phyloP scores from a whole-genome alignment of 2,329 filamentous ascomycete genomes.

The Lecanicillium sp. region DNA sequence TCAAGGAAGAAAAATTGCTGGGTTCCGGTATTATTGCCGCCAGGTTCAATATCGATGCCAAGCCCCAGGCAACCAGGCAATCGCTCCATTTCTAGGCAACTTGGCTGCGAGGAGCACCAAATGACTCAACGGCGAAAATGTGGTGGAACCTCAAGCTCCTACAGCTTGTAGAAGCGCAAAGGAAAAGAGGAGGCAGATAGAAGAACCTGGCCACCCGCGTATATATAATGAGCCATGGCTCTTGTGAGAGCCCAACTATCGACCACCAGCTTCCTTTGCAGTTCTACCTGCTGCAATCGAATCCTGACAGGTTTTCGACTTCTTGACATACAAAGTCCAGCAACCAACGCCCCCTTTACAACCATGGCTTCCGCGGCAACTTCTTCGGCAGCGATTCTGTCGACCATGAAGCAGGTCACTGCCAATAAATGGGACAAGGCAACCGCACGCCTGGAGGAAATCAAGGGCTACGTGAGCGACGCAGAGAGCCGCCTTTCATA shows the following conservation, averaged over 20 bases:
- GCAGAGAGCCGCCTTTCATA: neutral
- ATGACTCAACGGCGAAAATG: too few relatives aligned
- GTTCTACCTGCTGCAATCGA: neutral
- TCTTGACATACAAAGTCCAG: neutral
- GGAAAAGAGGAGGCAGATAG: too few relatives aligned
- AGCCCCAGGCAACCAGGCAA: too few relatives aligned
- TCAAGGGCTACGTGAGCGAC: slow-evolving; percentile 1
- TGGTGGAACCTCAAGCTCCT: too few relatives aligned
- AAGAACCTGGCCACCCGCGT: too few relatives aligned
- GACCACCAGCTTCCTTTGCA: neutral
- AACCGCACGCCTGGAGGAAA: neutral
- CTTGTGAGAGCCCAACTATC: neutral
- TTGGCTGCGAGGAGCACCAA: too few relatives aligned
- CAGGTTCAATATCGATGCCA: slow-evolving; percentile 6
- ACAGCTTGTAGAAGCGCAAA: too few relatives aligned
- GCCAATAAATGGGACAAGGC: slow-evolving; percentile 12
- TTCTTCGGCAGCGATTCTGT: slow-evolving; percentile 11
- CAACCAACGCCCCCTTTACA: neutral
- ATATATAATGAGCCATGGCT: neutral
- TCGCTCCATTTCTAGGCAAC: too few relatives aligned
- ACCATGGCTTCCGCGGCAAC: slow-evolving; percentile 11
- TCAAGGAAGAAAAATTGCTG: too few relatives aligned
- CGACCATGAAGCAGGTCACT: slow-evolving; percentile 12
- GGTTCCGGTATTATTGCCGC: neutral
- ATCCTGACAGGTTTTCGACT: neutral